A percentile compares a stretch with the other conserved stretches of the same genome.
Conservation (phyloP, 2,329 filamentous ascomycete genomes). For the Xylaria sp. region DNA sequence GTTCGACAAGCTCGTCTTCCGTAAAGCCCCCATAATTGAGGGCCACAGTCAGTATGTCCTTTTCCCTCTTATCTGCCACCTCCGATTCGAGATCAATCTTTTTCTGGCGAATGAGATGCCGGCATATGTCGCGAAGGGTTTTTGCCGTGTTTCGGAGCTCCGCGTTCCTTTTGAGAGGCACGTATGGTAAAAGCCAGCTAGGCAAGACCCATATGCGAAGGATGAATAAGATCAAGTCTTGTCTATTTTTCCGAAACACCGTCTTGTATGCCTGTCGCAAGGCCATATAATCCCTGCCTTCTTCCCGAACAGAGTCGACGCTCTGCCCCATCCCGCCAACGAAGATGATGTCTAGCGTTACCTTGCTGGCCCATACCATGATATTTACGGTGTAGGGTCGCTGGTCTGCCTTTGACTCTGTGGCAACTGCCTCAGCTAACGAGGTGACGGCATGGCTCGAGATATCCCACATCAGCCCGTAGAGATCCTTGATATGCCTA, state of each 20-base stretch:
- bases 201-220: conserved; percentile 34
- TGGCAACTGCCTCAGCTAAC: conserved; percentile 21
- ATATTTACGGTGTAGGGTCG: conserved; percentile 27
- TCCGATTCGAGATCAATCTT: conserved; percentile 36
- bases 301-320: conserved; percentile 31
- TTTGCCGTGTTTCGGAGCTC: conserved; percentile 25
- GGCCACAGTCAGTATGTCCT: conserved; percentile 37
- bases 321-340: conserved; percentile 34
- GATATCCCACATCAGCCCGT: conserved; percentile 37
- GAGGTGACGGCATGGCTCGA: conserved; percentile 27
- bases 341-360: conserved; percentile 36
- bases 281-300: conserved; percentile 30
- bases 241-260: conserved; percentile 20
- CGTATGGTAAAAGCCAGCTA: conserved; percentile 19
- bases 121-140: conserved; percentile 32
- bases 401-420: conserved; percentile 4
- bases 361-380: conserved; percentile 34
- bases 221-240: conserved; percentile 29
- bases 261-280: conserved; percentile 30
- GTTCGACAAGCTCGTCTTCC: conserved; percentile 38
- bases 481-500: conserved; percentile 36
- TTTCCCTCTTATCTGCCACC: conserved; percentile 33
- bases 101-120: conserved; percentile 35
- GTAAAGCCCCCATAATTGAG: conserved; percentile 37
- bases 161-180: conserved; percentile 31